Conservation (phyloP, 2,329 filamentous ascomycete genomes). For the Pleomassaria siparia region DNA sequence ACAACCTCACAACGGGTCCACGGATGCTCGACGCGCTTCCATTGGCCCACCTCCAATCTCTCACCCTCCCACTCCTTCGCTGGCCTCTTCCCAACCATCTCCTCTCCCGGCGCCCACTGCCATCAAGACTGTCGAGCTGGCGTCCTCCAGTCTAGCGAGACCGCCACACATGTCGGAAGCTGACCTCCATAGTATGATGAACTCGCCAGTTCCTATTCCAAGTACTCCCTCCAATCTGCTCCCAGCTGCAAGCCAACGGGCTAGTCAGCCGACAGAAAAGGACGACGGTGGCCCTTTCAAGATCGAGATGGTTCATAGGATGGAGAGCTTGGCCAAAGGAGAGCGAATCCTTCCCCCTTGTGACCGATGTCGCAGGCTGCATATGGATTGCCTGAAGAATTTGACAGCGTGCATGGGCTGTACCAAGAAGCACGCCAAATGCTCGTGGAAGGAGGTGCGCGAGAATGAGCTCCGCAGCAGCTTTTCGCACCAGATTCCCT, state of each 20-base stretch:
- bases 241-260: slow-evolving; percentile 46
- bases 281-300: slow-evolving; percentile 63
- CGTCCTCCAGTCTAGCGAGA: slow-evolving; percentile 18
- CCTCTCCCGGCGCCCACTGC: slow-evolving; percentile 18
- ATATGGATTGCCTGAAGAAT: slow-evolving; percentile 82
- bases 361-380: slow-evolving; percentile 76
- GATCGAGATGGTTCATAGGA: slow-evolving; percentile 69
- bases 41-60: slow-evolving; percentile 23
- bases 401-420: slow-evolving; percentile 84
- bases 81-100: slow-evolving; percentile 28
- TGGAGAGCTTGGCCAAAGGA: slow-evolving; percentile 74
- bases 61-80: slow-evolving; percentile 28
- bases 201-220: slow-evolving; percentile 56
- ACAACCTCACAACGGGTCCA: slow-evolving; percentile 25
- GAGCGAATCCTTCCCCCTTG: slow-evolving; percentile 79
- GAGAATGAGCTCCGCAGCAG: slow-evolving; percentile 62
- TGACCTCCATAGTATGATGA: slow-evolving; percentile 46
- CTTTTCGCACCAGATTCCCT: slow-evolving; percentile 22
- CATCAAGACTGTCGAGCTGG: slow-evolving; percentile 10
- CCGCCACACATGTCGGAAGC: slow-evolving; percentile 35
- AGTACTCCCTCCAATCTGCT: slow-evolving; percentile 56
- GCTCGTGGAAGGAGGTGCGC: slow-evolving; percentile 79
- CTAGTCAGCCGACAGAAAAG: slow-evolving; percentile 48
- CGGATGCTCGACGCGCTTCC: slow-evolving; percentile 31
- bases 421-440: slow-evolving; percentile 88